A percentile compares a stretch with the other conserved stretches of the same genome.
These are phyloP conservation scores for Scytalidium sp. DNA, from an alignment of 2,329 filamentous ascomycete genomes.

Conservation along the genomic window DNA sequence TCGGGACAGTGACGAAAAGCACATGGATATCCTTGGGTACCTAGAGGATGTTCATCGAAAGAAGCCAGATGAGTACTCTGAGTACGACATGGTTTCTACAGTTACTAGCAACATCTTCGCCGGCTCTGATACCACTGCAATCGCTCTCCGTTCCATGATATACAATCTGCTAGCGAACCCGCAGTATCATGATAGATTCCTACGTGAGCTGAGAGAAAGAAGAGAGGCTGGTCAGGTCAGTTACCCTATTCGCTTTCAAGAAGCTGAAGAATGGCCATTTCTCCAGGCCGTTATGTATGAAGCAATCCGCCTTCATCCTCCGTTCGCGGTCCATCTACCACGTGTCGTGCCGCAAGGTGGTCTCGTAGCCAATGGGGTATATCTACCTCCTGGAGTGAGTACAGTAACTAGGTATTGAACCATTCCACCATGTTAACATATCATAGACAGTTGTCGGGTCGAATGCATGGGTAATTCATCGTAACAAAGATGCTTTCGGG, in stretches of 20 bases:
- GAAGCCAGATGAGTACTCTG: background rate
- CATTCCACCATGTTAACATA: background rate
- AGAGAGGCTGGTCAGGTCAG: conserved; percentile 3
- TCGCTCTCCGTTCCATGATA: conserved; percentile 34
- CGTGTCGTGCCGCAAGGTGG: conserved; percentile 45
- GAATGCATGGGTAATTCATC: conserved; percentile 33
- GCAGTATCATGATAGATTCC: conserved; percentile 28
- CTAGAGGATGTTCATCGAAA: background rate
- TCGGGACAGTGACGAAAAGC: background rate
- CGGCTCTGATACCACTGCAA: conserved; percentile 38
- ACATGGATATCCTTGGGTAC: conserved; percentile 1
- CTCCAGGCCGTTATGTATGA: conserved; percentile 66
- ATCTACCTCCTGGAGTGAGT: conserved; percentile 34
- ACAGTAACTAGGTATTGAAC: background rate
- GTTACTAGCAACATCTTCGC: conserved; percentile 17
- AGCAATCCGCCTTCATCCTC: conserved; percentile 45
- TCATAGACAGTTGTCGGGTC: conserved; percentile 29
- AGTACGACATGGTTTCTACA: background rate
- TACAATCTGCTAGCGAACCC: conserved; percentile 34
- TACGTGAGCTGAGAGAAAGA: conserved; percentile 33
- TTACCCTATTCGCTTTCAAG: conserved; percentile 20
- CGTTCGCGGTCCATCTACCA: conserved; percentile 46
- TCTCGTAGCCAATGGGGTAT: conserved; percentile 32
- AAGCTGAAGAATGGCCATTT: conserved; percentile 35
- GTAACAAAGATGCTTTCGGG: conserved; percentile 30